These are phyloP conservation scores for Monosporascus sp. DNA, from an alignment of 2,329 filamentous ascomycete genomes.

Conservation along the genomic window DNA sequence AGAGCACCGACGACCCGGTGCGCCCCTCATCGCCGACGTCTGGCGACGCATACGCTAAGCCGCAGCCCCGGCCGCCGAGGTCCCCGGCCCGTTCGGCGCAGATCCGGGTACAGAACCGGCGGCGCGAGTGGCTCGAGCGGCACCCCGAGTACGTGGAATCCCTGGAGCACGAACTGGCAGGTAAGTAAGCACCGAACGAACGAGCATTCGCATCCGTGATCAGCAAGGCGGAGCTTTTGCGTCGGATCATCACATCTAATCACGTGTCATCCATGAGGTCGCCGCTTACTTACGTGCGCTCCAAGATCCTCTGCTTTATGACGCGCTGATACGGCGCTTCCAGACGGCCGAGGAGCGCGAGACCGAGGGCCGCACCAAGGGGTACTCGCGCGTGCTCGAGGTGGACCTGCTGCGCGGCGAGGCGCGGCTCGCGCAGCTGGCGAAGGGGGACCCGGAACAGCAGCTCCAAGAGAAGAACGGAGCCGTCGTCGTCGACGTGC, in stretches of 20 bases:
- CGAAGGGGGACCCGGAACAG: conserved; percentile 8
- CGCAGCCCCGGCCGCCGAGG: conserved; percentile 38
- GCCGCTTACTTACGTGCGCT: too few relatives aligned
- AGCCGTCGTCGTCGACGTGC: conserved; percentile 5
- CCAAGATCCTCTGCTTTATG: conserved; percentile 73
- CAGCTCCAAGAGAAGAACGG: conserved; percentile 1
- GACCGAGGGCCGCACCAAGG: conserved; percentile 65
- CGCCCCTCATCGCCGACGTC: neutral
- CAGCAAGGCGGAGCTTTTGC: neutral
- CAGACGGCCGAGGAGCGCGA: conserved; percentile 69
- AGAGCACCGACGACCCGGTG: neutral
- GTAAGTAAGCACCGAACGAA: conserved; percentile 26
- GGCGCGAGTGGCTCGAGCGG: conserved; percentile 68
- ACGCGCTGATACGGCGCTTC: conserved; percentile 71
- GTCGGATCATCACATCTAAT: too few relatives aligned
- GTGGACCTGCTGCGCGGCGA: conserved; percentile 73
- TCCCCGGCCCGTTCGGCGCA: conserved; percentile 36
- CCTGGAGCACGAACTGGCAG: conserved; percentile 50
- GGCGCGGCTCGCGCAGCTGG: conserved; percentile 61
- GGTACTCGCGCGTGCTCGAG: conserved; percentile 74
- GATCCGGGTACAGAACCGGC: conserved; percentile 65
- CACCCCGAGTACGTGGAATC: conserved; percentile 66
- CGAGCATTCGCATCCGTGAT: neutral
- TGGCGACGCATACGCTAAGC: conserved; percentile 26
- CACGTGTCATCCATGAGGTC: too few relatives aligned